phyloP scores from a whole-genome alignment of 129 eudicot genomes.

The Chrysanthemum makinoi region DNA sequence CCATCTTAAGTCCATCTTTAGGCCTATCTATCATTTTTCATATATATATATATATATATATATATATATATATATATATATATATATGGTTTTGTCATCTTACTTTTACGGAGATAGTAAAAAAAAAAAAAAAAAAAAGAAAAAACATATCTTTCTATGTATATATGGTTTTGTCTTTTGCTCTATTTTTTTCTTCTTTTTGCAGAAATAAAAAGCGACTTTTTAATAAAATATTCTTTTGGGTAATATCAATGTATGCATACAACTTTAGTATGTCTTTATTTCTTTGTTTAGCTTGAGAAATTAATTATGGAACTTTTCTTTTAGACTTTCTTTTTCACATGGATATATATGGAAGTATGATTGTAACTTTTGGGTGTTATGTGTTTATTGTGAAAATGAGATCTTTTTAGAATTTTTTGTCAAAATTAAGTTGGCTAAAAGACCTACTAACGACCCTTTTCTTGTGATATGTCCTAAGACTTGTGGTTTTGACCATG shows the following conservation, averaged over 20 bases:
- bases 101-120: not conserved
- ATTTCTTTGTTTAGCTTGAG: slow-evolving; percentile 23
- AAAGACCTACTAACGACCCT: not conserved
- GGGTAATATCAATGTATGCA: slow-evolving; percentile 29
- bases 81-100: too few species aligned
- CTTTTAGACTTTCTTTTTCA: slow-evolving; percentile 18
- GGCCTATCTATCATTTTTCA: too few species aligned
- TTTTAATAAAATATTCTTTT: slow-evolving; percentile 47
- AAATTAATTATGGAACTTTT: slow-evolving; percentile 34
- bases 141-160: slow-evolving; percentile 8
- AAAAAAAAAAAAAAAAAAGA: not conserved
- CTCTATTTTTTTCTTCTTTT: slow-evolving; percentile 25
- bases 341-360: slow-evolving; percentile 39
- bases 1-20: too few species aligned
- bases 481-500: too few species aligned
- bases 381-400: slow-evolving; percentile 20
- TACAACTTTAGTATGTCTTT: slow-evolving; percentile 22
- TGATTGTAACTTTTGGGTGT: slow-evolving; percentile 30
- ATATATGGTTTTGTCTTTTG: slow-evolving; percentile 36
- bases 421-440: slow-evolving; percentile 3
- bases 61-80: too few species aligned
- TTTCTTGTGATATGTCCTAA: too few species aligned
- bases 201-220: slow-evolving; percentile 40
- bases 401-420: not conserved
- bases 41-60: too few species aligned